Conservation (phyloP, 1,139 yeast genomes). For the Suhomyces ambrosiae region DNA sequence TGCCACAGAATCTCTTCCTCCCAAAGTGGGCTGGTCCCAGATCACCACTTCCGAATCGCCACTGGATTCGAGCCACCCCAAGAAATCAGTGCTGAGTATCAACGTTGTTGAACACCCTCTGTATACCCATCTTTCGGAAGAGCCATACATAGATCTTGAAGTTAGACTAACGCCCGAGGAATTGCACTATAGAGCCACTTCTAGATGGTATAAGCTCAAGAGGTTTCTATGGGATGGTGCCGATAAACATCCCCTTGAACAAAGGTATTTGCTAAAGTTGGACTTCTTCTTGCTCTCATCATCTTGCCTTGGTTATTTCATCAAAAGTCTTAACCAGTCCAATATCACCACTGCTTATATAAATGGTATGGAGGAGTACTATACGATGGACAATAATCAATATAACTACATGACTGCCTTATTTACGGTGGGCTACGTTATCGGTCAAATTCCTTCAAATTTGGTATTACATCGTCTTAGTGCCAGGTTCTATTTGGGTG, state of each 20-base stretch:
- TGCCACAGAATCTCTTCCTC: slow-evolving; percentile 2
- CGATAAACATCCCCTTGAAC: slow-evolving; percentile 42
- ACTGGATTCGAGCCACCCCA: neutral
- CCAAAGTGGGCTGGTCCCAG: slow-evolving; percentile 1
- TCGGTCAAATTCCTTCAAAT: slow-evolving; percentile 64
- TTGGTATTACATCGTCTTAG: slow-evolving; percentile 53
- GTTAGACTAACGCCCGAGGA: slow-evolving; percentile 33
- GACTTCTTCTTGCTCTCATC: slow-evolving; percentile 24
- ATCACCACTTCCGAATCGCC: neutral
- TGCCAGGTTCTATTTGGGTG: slow-evolving; percentile 57
- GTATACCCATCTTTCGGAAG: neutral
- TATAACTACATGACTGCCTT: slow-evolving; percentile 52
- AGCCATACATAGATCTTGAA: slow-evolving; percentile 18
- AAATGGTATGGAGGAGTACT: slow-evolving; percentile 62
- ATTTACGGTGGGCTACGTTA: slow-evolving; percentile 60
- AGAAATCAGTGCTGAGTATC: neutral
- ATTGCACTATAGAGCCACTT: slow-evolving; percentile 22
- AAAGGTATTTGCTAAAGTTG: slow-evolving; percentile 21
- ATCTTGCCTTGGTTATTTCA: slow-evolving; percentile 26
- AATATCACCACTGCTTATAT: slow-evolving; percentile 58
- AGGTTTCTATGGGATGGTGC: slow-evolving; percentile 50
- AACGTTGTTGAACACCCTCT: neutral
- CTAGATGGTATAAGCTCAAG: slow-evolving; percentile 29
- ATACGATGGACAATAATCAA: slow-evolving; percentile 54
- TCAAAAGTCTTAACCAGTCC: slow-evolving; percentile 42